Conservation (phyloP, 2,329 filamentous ascomycete genomes). For the Cadophora luteo-olivacea region DNA sequence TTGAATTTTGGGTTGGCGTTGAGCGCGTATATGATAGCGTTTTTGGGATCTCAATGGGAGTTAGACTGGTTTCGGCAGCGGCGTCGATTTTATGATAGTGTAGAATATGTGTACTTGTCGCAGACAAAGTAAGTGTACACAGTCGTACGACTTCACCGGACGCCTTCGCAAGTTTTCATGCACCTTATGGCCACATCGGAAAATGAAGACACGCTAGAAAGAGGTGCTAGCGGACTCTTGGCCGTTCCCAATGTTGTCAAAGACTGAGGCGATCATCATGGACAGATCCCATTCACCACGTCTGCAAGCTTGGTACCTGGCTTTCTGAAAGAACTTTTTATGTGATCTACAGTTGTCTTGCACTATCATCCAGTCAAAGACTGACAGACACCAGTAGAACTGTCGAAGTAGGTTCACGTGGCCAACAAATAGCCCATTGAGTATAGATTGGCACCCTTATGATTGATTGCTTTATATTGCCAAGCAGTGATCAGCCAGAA, state of each 20-base stretch:
- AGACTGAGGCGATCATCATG: background rate
- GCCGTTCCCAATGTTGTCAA: background rate
- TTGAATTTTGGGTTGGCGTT: slow-evolving; percentile 16
- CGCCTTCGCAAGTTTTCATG: background rate
- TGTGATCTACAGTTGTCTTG: background rate
- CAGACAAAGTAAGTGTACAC: background rate
- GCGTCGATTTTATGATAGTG: background rate
- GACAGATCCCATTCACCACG: background rate
- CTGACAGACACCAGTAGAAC: background rate
- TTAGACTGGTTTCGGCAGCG: background rate
- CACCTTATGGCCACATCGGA: background rate
- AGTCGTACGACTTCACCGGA: background rate
- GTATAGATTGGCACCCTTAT: background rate
- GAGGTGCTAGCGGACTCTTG: background rate
- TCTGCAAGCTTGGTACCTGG: background rate
- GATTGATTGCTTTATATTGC: background rate
- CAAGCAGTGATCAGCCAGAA: background rate
- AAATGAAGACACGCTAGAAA: background rate
- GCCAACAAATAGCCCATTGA: background rate
- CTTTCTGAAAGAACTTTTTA: background rate
- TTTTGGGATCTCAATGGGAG: background rate
- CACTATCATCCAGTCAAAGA: background rate
- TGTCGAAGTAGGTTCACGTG: background rate
- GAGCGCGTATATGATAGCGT: slow-evolving; percentile 16
- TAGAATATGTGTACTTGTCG: background rate